A percentile compares a stretch with the other conserved stretches of the same genome.
Conservation (phyloP, 1,284 basidiomycete genomes). For the Rhodotorula sp. region DNA sequence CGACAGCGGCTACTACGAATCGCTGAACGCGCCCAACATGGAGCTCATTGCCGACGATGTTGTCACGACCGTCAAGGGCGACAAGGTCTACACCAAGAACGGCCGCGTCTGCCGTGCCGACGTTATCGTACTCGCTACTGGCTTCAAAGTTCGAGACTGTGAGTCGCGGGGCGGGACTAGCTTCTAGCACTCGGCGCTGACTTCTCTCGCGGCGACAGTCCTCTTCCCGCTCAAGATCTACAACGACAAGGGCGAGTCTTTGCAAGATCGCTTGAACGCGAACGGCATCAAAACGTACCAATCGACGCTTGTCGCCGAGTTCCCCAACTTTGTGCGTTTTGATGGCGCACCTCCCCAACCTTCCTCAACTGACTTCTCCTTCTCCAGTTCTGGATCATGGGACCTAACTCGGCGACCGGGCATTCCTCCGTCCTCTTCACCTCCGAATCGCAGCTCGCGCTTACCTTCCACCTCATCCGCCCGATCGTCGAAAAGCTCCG, state of each 20-base stretch:
- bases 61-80: conserved; percentile 19
- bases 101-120: conserved; percentile 32
- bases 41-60: conserved; percentile 34
- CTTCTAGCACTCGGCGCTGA: background rate
- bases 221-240: conserved; percentile 38
- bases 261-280: conserved; percentile 20
- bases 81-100: conserved; percentile 24
- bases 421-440: conserved; percentile 42
- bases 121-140: conserved; percentile 34
- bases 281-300: conserved; percentile 29
- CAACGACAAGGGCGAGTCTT: conserved; percentile 30
- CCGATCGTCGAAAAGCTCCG: conserved; percentile 20
- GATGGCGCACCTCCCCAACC: too few relatives aligned
- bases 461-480: conserved; percentile 34
- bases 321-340: conserved; percentile 29
- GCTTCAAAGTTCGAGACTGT: conserved; percentile 39
- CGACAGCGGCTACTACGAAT: conserved; percentile 31
- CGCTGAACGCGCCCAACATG: conserved; percentile 26
- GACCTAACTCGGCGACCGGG: conserved; percentile 36
- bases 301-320: conserved; percentile 25
- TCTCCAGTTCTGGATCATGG: conserved; percentile 39
- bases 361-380: background rate
- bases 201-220: background rate
- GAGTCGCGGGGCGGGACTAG: background rate
- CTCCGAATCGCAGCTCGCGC: conserved; percentile 33